These are phyloP conservation scores for Aureobasidium sp. DNA, from an alignment of 2,329 filamentous ascomycete species.

Conservation along the genomic window DNA sequence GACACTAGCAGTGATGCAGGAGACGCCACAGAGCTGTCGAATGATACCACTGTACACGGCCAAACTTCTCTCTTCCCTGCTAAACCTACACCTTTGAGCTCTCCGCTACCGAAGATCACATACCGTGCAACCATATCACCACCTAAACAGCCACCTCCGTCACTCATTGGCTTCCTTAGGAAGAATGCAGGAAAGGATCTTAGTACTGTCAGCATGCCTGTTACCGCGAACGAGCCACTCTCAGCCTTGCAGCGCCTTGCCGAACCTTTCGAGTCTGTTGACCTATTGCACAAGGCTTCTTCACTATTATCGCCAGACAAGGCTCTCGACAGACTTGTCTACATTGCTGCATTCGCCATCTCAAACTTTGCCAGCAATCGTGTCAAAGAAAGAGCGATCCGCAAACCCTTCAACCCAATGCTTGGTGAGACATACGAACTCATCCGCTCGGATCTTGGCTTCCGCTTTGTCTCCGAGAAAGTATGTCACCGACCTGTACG, in stretches of 20 bases:
- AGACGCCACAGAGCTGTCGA: slow-evolving; percentile 35
- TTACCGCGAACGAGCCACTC: slow-evolving; percentile 93
- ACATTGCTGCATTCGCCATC: slow-evolving; percentile 91
- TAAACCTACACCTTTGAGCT: slow-evolving; percentile 78
- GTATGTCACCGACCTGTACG: slow-evolving; percentile 93
- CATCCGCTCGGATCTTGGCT: slow-evolving; percentile 86
- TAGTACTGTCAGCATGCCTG: slow-evolving; percentile 97
- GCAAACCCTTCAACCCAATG: slow-evolving; percentile 98
- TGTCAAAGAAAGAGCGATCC: slow-evolving; percentile 89
- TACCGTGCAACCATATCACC: slow-evolving; percentile 77
- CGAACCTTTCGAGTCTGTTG: slow-evolving; percentile 92
- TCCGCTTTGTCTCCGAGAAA: slow-evolving; percentile 95
- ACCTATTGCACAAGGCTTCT: slow-evolving; percentile 81
- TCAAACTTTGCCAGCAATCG: slow-evolving; percentile 85
- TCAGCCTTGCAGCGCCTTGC: slow-evolving; percentile 90
- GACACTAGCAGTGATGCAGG: slow-evolving; percentile 70
- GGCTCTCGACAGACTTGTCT: slow-evolving; percentile 78
- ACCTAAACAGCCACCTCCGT: slow-evolving; percentile 84
- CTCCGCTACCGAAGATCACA: slow-evolving; percentile 73
- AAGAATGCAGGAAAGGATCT: slow-evolving; percentile 99
- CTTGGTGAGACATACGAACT: slow-evolving; percentile 97
- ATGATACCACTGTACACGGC: slow-evolving; percentile 27
- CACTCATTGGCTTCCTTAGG: slow-evolving; percentile 91
- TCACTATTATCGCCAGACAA: slow-evolving; percentile 53
- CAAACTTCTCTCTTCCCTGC: slow-evolving; percentile 68